phyloP scores from a whole-genome alignment of 345 rosid genomes.

The Linum trigynum region DNA sequence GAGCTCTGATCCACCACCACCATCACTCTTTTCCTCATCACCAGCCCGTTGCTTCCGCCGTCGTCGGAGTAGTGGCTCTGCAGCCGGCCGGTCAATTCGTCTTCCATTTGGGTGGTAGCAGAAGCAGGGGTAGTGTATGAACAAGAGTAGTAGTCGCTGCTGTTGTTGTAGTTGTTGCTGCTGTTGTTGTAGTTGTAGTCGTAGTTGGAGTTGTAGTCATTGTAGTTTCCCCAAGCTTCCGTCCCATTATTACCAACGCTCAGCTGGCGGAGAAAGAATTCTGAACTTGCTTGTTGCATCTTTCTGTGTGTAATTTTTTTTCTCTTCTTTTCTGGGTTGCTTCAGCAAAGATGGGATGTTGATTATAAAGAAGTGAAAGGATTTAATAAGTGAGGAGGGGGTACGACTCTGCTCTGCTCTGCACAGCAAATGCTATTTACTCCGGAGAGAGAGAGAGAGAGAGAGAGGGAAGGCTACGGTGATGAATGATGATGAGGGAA shows the following conservation, averaged over 20 bases:
- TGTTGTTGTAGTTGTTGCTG: conserved; percentile 12
- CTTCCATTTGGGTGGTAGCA: conserved; percentile 38
- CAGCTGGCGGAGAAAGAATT: background rate
- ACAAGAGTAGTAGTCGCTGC: conserved; percentile 26
- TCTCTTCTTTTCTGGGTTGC: background rate
- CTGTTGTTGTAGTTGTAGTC: conserved; percentile 13
- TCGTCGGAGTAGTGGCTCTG: background rate
- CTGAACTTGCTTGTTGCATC: background rate
- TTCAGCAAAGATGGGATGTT: background rate
- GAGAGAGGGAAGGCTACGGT: background rate
- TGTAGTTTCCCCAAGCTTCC: background rate
- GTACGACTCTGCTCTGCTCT: too few relatives aligned
- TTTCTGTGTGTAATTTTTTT: background rate
- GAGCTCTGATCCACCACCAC: conserved; percentile 76
- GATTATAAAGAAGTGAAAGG: background rate
- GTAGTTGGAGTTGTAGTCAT: background rate
- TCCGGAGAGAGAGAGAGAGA: conserved; percentile 7
- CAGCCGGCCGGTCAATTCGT: conserved; percentile 18
- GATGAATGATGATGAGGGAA: too few relatives aligned
- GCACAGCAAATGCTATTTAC: too few relatives aligned
- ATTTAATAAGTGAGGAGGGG: background rate
- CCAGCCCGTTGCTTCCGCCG: conserved; percentile 25
- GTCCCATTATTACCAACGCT: background rate
- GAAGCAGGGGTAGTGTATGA: conserved; percentile 8
- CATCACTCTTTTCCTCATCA: conserved; percentile 74